These are phyloP conservation scores for Odontarrhena argentea DNA, from an alignment of 345 rosid genomes.

Conservation along the genomic window DNA sequence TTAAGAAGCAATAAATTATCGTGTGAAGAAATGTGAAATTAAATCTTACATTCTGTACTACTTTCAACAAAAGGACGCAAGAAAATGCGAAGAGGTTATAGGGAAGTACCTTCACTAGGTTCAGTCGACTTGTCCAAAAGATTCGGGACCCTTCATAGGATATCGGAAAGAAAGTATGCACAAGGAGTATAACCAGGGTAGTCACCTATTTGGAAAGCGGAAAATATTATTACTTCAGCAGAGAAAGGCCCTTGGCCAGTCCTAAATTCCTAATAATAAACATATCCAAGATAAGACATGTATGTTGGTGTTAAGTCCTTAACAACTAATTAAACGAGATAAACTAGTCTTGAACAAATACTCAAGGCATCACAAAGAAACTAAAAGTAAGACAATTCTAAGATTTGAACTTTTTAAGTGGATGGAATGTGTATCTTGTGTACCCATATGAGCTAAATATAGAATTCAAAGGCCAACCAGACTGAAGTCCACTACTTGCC, in stretches of 20 bases:
- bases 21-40: background rate
- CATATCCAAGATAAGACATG: constrained; percentile 2
- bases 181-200: constrained; percentile 60
- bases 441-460: background rate
- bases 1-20: constrained; percentile 20
- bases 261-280: constrained; percentile 1
- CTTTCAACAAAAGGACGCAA: constrained; percentile 19
- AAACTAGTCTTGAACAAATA: background rate
- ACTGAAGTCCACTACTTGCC: constrained; percentile 45
- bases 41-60: background rate
- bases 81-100: constrained; percentile 22
- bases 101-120: constrained; percentile 62
- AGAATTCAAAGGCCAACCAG: constrained; percentile 14
- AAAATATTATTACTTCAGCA: constrained; percentile 10
- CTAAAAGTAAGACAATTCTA: background rate
- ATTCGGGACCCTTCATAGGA: constrained; percentile 70
- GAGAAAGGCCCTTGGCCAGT: constrained; percentile 15
- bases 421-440: constrained; percentile 1
- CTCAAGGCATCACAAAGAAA: background rate
- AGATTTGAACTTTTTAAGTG: background rate
- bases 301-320: background rate
- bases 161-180: constrained; percentile 72
- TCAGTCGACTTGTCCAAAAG: constrained; percentile 63
- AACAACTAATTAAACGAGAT: constrained; percentile 1
- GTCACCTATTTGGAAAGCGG: constrained; percentile 35